These are phyloP conservation scores for Lachnellula arida DNA, from an alignment of 2,329 filamentous ascomycete species.

Conservation along the genomic window DNA sequence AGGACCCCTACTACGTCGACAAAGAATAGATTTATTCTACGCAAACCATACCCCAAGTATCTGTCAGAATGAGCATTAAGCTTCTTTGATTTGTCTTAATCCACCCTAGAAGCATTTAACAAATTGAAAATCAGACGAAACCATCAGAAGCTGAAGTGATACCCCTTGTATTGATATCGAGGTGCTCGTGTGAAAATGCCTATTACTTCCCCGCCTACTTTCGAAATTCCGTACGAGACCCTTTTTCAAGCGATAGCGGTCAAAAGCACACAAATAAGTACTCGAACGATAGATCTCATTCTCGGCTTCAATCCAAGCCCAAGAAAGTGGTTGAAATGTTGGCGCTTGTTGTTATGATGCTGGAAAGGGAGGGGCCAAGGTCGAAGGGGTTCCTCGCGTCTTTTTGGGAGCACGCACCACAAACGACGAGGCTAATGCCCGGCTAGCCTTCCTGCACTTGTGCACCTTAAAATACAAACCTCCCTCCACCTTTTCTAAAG, in stretches of 20 bases:
- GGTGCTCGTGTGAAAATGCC: slow-evolving; percentile 14
- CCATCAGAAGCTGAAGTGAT: background rate
- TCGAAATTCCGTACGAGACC: background rate
- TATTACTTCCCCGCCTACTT: slow-evolving; percentile 12
- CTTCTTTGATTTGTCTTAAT: no score
- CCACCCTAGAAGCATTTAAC: no score
- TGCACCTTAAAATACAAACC: slow-evolving; percentile 31
- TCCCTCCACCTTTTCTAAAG: slow-evolving; percentile 23
- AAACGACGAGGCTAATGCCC: slow-evolving; percentile 22
- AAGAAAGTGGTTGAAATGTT: slow-evolving; percentile 49
- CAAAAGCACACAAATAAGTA: slow-evolving; percentile 29
- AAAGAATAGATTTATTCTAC: no score
- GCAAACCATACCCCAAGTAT: no score
- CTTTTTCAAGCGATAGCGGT: slow-evolving; percentile 18
- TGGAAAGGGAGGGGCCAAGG: slow-evolving; percentile 25
- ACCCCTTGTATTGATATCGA: background rate
- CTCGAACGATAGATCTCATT: slow-evolving; percentile 37
- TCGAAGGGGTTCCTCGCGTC: background rate
- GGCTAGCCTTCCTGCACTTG: slow-evolving; percentile 21
- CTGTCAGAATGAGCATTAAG: no score
- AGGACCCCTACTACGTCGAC: no score
- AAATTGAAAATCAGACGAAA: no score
- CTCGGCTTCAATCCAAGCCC: slow-evolving; percentile 58
- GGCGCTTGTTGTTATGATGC: slow-evolving; percentile 24
- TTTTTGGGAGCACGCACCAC: slow-evolving; percentile 31